A percentile compares a stretch with the other conserved stretches of the same genome.
These are phyloP conservation scores for Rhynchosporium graminicola DNA, from an alignment of 2,329 filamentous ascomycete species.

Conservation along the genomic window DNA sequence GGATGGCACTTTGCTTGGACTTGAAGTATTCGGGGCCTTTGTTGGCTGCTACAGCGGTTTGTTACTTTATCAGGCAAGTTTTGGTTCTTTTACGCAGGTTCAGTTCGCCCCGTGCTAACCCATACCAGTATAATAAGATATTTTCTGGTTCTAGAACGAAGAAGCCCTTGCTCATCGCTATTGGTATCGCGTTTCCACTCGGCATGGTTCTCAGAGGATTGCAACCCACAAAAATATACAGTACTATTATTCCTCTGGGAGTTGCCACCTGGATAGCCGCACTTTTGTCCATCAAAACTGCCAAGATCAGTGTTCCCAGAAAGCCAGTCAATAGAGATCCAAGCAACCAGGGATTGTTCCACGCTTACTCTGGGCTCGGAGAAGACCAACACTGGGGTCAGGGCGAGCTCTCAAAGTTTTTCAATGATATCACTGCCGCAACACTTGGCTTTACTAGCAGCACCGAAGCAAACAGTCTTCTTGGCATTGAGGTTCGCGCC, in stretches of 20 bases:
- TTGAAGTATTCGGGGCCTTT: slow-evolving; percentile 1
- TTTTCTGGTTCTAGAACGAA: slow-evolving; percentile 10
- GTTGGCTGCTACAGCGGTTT: slow-evolving; percentile 7
- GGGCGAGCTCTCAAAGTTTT: slow-evolving; percentile 11
- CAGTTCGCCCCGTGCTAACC: not conserved
- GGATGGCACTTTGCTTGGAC: slow-evolving; percentile 3
- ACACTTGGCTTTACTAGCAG: not conserved
- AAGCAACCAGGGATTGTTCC: not conserved
- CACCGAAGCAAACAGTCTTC: slow-evolving; percentile 13
- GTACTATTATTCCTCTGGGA: slow-evolving; percentile 1
- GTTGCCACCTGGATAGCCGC: slow-evolving; percentile 13
- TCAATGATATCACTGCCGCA: not conserved
- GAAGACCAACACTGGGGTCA: slow-evolving; percentile 14
- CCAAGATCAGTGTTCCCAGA: slow-evolving; percentile 9
- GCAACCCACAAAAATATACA: not conserved
- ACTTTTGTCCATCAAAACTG: slow-evolving; percentile 2
- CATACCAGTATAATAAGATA: slow-evolving; percentile 9
- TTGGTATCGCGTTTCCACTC: slow-evolving; percentile 8
- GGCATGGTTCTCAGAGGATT: slow-evolving; percentile 1
- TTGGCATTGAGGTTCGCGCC: slow-evolving; percentile 15
- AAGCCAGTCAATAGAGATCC: slow-evolving; percentile 1
- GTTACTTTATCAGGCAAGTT: slow-evolving; percentile 12
- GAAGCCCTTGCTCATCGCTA: not conserved
- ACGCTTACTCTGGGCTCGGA: slow-evolving; percentile 9
- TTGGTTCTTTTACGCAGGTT: not conserved